Base-by-base conservation (phyloP, 192 early-diverging fungal genomes). In the Coemansia pectinata region DNA sequence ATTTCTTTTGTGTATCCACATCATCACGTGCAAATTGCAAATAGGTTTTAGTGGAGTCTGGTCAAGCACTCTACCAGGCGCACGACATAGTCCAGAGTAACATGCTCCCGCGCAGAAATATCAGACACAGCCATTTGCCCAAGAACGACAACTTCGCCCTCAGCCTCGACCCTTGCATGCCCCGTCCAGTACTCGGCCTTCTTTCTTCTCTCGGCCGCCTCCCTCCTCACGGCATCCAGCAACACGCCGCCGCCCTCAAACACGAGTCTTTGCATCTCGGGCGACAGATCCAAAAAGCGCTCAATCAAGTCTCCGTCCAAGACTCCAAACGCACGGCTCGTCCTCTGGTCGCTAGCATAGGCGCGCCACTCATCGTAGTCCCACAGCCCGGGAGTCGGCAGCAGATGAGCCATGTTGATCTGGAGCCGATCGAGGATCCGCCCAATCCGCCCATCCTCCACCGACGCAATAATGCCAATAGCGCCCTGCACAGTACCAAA, bases 231-330 rank as follows among this genome's bases (percentile, higher is more conserved):
- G 3, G 12, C 17, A 3, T 61, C 62, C 1, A 50, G 42, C 42
- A 55, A 23, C 7, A 31, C 33, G 25, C 69, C 38, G 23, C 71
- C 75, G 12, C 81, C 81, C 61, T 50, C 27, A 58, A 78, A 71
- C 19, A 85, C 74, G 42, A 79, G 53, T 41, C 53, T 48, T 71
- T 82, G 79, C 34, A 65, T 73, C 25, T 89, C 87, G 2, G 53
- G 72, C 0, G 82, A 65, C 65, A 96, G 71, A 63, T 94, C 92
- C 61, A 95, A 65, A 59, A 93, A 97, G 47, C 76, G 68, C 75
- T 96, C 94, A n/a, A 99, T 87, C 53, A 99, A 67, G 73, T 97
- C 96, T 4, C 97, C 97, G 74, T 99, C 96, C 44, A 99, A 74
- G 65, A 92, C 91, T 0, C 88, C 87, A 34, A 79, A 80, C 9